Conservation (phyloP, 345 rosid genomes). For the Camelina hispida region DNA sequence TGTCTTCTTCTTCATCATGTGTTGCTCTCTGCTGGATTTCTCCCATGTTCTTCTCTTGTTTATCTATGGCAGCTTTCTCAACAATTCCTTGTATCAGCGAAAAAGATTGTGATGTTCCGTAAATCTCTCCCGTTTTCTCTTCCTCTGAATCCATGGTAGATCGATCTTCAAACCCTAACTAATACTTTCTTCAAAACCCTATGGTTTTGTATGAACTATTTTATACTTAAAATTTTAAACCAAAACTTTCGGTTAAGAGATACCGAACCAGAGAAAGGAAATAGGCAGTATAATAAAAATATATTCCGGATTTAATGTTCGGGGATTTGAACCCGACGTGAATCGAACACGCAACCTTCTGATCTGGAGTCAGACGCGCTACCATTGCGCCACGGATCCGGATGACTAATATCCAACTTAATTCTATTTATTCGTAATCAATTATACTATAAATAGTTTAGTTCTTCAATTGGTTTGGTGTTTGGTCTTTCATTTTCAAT, state of each 20-base stretch:
- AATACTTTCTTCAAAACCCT: no score
- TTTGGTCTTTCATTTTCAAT: neutral
- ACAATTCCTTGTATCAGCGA: neutral
- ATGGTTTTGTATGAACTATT: no score
- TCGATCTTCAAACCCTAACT: no score
- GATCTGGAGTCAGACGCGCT: constrained; percentile 99
- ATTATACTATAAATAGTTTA: neutral
- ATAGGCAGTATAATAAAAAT: no score
- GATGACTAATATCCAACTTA: accelerated
- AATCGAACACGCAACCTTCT: constrained; percentile 99
- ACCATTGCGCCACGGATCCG: constrained; percentile 99
- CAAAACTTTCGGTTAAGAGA: no score
- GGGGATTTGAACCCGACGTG: constrained; percentile 80
- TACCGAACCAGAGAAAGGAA: no score
- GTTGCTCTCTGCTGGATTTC: no score
- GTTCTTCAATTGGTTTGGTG: neutral
- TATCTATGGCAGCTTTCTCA: no score
- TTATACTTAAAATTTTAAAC: no score
- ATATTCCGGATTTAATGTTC: neutral
- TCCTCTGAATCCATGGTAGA: no score
- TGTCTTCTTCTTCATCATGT: no score
- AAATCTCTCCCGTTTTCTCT: neutral
- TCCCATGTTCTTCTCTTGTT: no score
- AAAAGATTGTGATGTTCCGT: neutral
- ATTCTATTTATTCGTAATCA: accelerated